Evolutionary conservation across 2,329 filamentous ascomycete species (phyloP), one percentile per base, ranked within the genome.

Genomic region (Fusarium sp.): DNA sequence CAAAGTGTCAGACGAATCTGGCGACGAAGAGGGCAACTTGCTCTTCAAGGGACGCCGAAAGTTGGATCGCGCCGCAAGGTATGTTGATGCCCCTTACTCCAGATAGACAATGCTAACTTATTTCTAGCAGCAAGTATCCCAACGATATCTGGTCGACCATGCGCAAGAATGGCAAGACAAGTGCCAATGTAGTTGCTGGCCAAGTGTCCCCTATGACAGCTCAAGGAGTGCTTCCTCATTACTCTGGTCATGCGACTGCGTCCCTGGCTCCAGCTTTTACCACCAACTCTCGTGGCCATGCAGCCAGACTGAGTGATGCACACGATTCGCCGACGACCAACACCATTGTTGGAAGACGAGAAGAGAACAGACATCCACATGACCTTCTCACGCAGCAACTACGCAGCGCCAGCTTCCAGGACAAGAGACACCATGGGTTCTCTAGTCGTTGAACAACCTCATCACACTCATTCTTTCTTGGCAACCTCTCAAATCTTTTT

Each of bases 221-320:
- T 9, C 84, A 82, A 26, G 85, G 84, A n/a, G 80, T 83, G 42
- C 75, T 88, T 44, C 85, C 85, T 17, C 83, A 85, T 30, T 86
- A 85, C 56, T 74, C 79, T 11, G 84, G 85, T 19, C 78, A 86
- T 69, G 85, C 85, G 21, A 82, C 84, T 11, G 83, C 84, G 21
- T 85, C 82, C 45, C 76, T 85, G 20, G 76, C 79, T 11, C 83
- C 83, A 17, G 73, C 80, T 21, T 79, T 82, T 46, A 74, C 77
- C 23, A 68, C 70, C 23, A 76, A 79, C 42, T 67, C 76, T 49
- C 78, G 77, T 47, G 54, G 54, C 17, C 70, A 74, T 12, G 62
- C 64, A 15, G 55, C 54, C 42, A 81, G 77, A 56, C 44, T 70
- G 11, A 56, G 60, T n/a, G 71, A 74, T 15, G 36, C 55, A 10